Base-by-base conservation (phyloP, 371 early-diverging fungal genomes). In the Haplosporangium sp. region DNA sequence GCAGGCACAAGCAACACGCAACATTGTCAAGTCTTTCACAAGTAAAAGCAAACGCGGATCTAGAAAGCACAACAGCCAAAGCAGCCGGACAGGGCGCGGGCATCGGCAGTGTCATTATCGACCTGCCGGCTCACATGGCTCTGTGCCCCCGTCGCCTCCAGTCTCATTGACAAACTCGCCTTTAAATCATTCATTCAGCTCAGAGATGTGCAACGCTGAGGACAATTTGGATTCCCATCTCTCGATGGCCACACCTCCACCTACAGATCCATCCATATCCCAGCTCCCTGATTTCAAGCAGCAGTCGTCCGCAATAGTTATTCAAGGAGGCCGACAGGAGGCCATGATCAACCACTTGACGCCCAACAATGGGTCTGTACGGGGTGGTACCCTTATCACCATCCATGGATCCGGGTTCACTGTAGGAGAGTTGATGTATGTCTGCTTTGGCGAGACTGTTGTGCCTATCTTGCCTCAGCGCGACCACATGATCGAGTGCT, bases 321-420 rank as follows among this genome's bases (percentile, higher is more conserved):
- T 47, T 23, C 1, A 59, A 59, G 40, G 13, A 43, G 14, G 40
- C 6, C 52, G 23, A 20, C 59, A 53, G 1, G 13, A 45, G 18
- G 69, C 55, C 36, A 9, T 57, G 2, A 52, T 74, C 38, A 64
- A 61, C 50, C 74, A 74, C 48, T 64, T 69, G 69, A 74, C 74
- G 1, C 74, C 74, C 47, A 64, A 60, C 58, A 74, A 42, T 46
- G 74, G 74, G 29, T 55, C 74, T 21, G 55, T 56, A 23, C 74
- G 74, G 18, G 74, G 74, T 5, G 74, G 74, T 23, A 74, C 74
- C 18, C 42, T 68, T 20, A 65, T 74, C 21, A 74, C 74, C n/a
- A 62, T 74, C 38, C 74, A 74, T 16, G 74, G 74, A 7, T 60
- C 74, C 7, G 69, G 62, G 3, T 74, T 74, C 62, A 61, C 61